Evolutionary conservation across 2,329 filamentous ascomycete genomes (phyloP), one percentile per base, ranked within the genome.

Genomic region (Colletotrichum chlorophyti): DNA sequence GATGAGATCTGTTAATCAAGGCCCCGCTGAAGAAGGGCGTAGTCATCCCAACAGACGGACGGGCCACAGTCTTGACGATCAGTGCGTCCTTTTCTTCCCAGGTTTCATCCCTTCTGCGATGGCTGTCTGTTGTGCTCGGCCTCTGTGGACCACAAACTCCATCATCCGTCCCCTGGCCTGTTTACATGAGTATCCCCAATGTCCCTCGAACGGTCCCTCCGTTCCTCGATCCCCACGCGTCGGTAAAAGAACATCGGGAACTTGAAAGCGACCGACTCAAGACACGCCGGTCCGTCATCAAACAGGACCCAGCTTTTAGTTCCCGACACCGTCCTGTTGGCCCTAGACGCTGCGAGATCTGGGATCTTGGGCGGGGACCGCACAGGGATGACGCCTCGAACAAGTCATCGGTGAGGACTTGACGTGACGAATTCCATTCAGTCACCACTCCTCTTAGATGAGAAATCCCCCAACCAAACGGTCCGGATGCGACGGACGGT

Each of bases 381-480:
- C 27, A 10, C 55, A 54, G 37, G 50, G 50, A 43, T 59, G 14
- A 21, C 23, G 42, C 42, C 41, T 42, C 21, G 12, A 14, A 27
- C 10, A 37, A 19, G 17, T 24, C 47, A 24, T 42, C 32, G 37
- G 24, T 31, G 51, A 49, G 34, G 34, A 23, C 15, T 23, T 21
- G 34, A 17, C 23, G 14, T 49, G 55, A 55, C 43, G 55, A 55
- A 45, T 59, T 49, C 24, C 19, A 24, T 49, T 53, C 51, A 29
- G 51, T 55, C 51, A 59, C 51, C 42, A 31, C 23, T 27, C 23
- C 17, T 14, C 49, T n/a, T n/a, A n/a, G n/a, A n/a, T n/a, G n/a
- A 14, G 21, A 12, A 5, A 12, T 42, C 23, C 43, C 17, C 37
- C 42, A 42, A 48, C 50, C 55, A 43, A 15, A 54, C 19, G 24